Base-by-base conservation (phyloP, 148 eudicot species). In the Diospyros kaki region DNA sequence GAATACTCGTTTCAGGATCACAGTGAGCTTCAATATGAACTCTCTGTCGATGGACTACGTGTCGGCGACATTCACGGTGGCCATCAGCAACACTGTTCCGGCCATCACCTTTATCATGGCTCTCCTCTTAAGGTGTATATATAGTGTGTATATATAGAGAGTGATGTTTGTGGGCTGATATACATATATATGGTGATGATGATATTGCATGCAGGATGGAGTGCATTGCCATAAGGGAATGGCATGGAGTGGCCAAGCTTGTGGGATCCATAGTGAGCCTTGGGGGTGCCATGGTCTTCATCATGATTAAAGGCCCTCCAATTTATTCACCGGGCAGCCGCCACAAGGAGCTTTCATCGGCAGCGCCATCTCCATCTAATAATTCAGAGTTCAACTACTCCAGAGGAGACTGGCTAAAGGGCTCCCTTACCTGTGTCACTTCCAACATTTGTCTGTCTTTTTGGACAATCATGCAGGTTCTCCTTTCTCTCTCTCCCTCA, bases 41-140 rank as follows among this genome's bases (percentile, higher is more conserved):
- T 51, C 66, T 10, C 66, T 63, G 28, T 67, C 81, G 9, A n/a
- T 80, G 48, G 60, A 77, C 12, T 81, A 77, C 50, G 66, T 74
- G 39, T 74, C 86, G 5, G 86, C 83, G 3, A 80, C 86, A 10
- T 83, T 80, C 77, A 72, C 81, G 9, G 74, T 77, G 13, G 86
- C 83, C 48, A 73, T 71, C 39, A 75, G 56, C 9, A 82, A 78
- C 58, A 54, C 73, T 14, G 66, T 82, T 43, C 83, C 81, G 2
- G 78, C 73, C 17, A 64, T 80, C 8, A 77, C 83, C 41, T 83
- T 77, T 48, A 28, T 83, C 13, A 80, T 83, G 39, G 86, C 86
- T 17, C 69, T 71, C 58, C 4, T 65, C 2, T 67, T 80, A 41
- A 64, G 86, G 86, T 80, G 77, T 11, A 28, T 28, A 28, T 28